Evolutionary conservation across 306 rosid genomes (phyloP).

Genomic region (Lathyrus tuberosus): DNA sequence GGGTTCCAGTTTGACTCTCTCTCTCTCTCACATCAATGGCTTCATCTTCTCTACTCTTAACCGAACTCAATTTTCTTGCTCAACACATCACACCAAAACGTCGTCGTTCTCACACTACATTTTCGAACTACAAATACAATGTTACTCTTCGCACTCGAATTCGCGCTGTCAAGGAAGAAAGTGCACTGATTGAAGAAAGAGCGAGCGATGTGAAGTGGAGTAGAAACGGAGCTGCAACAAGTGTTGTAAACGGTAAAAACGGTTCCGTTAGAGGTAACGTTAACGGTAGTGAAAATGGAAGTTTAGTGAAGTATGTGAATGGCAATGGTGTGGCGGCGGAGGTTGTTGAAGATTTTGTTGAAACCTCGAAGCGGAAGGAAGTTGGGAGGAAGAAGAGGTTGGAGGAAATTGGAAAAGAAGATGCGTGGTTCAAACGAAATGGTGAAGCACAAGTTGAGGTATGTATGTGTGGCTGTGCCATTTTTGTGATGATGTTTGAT

Average conservation of each 20-base stretch:
- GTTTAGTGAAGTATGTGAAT: constrained; percentile 65
- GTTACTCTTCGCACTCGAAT: constrained; percentile 45
- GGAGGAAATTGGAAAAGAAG: constrained; percentile 96
- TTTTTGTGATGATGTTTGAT: neutral
- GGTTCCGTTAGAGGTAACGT: constrained; percentile 51
- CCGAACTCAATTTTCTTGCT: constrained; percentile 64
- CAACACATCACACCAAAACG: constrained; percentile 54
- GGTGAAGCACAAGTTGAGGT: constrained; percentile 61
- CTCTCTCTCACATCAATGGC: constrained; percentile 50
- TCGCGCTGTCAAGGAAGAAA: constrained; percentile 63
- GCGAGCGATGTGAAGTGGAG: constrained; percentile 57
- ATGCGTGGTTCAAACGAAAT: constrained; percentile 80
- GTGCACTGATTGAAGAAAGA: constrained; percentile 56
- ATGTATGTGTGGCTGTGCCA: constrained; percentile 21
- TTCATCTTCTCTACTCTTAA: constrained; percentile 49
- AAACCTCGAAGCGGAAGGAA: constrained; percentile 52
- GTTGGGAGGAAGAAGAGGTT: constrained; percentile 86
- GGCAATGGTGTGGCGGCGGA: constrained; percentile 65
- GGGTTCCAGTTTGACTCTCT: constrained; percentile 40
- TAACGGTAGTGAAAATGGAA: constrained; percentile 62
- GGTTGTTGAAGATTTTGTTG: constrained; percentile 43
- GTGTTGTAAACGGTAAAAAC: constrained; percentile 35
- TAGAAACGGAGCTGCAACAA: constrained; percentile 67
- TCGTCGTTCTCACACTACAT: constrained; percentile 42
- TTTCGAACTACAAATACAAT: constrained; percentile 25